phyloP scores from a whole-genome alignment of 2,329 filamentous ascomycete species.

The Claviceps sorghi region DNA sequence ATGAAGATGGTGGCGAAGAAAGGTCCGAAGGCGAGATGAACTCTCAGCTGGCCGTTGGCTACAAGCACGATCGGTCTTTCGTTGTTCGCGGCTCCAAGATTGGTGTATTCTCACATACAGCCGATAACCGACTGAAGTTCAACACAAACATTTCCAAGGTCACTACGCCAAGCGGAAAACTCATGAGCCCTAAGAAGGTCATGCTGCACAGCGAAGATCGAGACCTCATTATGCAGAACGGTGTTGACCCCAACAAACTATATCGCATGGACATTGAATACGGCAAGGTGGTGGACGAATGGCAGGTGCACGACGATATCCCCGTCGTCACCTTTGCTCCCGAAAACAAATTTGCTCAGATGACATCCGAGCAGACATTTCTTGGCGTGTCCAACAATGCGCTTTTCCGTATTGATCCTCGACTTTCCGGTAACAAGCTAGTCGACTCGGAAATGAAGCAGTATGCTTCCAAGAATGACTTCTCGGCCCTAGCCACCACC shows the following conservation, averaged over 20 bases:
- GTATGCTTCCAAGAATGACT: constrained; percentile 93
- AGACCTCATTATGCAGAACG: constrained; percentile 79
- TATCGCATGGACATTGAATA: constrained; percentile 98
- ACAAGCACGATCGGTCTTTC: constrained; percentile 93
- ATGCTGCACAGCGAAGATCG: constrained; percentile 88
- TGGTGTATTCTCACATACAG: constrained; percentile 93
- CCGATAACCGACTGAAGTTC: constrained; percentile 86
- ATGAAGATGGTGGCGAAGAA: constrained; percentile 58
- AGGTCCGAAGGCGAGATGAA: constrained; percentile 67
- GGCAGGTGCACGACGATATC: constrained; percentile 96
- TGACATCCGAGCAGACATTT: constrained; percentile 91
- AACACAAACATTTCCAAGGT: constrained; percentile 96
- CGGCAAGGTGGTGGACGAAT: constrained; percentile 95
- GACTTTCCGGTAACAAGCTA: constrained; percentile 77
- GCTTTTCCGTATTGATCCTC: constrained; percentile 85
- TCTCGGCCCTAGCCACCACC: constrained; percentile 85
- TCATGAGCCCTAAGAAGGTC: constrained; percentile 90
- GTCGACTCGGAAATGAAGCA: constrained; percentile 90
- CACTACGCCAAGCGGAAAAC: constrained; percentile 68
- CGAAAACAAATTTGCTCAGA: constrained; percentile 96
- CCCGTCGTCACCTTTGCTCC: constrained; percentile 83
- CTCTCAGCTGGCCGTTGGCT: constrained; percentile 86
- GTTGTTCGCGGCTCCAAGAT: constrained; percentile 97
- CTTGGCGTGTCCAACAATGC: constrained; percentile 86
- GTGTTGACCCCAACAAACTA: constrained; percentile 70